These are phyloP conservation scores for Penicillium manginii DNA, from an alignment of 495 filamentous ascomycete species.

Conservation along the genomic window DNA sequence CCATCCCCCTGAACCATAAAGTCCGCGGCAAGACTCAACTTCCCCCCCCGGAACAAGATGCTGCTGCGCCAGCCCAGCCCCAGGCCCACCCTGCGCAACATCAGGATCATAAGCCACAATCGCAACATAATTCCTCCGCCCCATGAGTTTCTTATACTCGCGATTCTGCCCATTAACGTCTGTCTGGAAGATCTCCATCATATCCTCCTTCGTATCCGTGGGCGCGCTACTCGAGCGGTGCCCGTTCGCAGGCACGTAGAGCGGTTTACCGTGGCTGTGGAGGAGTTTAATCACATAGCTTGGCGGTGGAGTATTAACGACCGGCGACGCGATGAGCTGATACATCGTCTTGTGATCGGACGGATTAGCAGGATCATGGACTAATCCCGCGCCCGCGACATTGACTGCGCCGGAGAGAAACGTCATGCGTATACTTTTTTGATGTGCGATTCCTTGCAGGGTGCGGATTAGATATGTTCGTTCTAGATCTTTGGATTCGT, in stretches of 20 bases:
- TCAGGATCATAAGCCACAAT: constrained; percentile 93
- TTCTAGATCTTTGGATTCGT: constrained; percentile 96
- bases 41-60: constrained; percentile 53
- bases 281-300: constrained; percentile 89
- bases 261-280: constrained; percentile 79
- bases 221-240: constrained; percentile 64
- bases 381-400: constrained; percentile 86
- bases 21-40: constrained; percentile 87
- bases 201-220: constrained; percentile 94
- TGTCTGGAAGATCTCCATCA: constrained; percentile 97
- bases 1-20: constrained; percentile 97
- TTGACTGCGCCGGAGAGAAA: constrained; percentile 94
- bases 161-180: constrained; percentile 80
- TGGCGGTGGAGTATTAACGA: constrained; percentile 85
- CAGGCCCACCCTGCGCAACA: constrained; percentile 51
- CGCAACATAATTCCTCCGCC: constrained; percentile 88
- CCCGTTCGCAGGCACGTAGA: constrained; percentile 91
- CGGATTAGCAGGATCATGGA: constrained; percentile 91
- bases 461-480: constrained; percentile 95
- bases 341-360: constrained; percentile 99
- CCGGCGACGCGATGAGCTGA: constrained; percentile 88
- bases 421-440: constrained; percentile 93
- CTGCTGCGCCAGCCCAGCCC: constrained; percentile 18
- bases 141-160: constrained; percentile 91
- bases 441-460: constrained; percentile 89